phyloP scores from a whole-genome alignment of 2,329 filamentous ascomycete genomes.

The Paraconiothyrium sp. region DNA sequence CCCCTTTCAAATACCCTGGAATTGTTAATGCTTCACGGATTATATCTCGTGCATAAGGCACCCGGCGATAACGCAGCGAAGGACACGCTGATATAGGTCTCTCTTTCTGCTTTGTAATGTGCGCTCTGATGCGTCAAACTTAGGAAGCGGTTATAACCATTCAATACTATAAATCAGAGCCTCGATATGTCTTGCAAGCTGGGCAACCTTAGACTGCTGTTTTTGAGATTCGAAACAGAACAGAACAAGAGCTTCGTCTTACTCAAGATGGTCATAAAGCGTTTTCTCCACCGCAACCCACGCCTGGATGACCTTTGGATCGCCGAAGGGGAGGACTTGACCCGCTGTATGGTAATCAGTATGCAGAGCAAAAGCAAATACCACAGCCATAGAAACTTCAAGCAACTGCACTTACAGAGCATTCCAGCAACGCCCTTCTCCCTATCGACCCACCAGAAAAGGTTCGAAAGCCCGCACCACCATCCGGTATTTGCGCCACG shows the following conservation, averaged over 20 bases:
- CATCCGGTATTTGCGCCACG: conserved; percentile 61
- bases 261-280: conserved; percentile 47
- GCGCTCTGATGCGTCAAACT: too few relatives aligned
- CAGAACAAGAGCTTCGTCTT: background rate
- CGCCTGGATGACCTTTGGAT: conserved; percentile 42
- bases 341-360: conserved; percentile 25
- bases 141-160: too few relatives aligned
- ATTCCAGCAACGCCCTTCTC: conserved; percentile 64
- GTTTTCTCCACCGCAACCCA: conserved; percentile 49
- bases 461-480: conserved; percentile 70
- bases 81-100: too few relatives aligned
- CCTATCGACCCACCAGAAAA: conserved; percentile 71
- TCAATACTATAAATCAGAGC: too few relatives aligned
- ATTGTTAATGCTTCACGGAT: too few relatives aligned
- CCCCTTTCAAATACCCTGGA: too few relatives aligned
- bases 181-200: too few relatives aligned
- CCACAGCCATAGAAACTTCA: background rate
- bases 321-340: conserved; percentile 49
- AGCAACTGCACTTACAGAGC: background rate
- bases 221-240: too few relatives aligned
- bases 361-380: background rate
- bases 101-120: too few relatives aligned
- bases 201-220: too few relatives aligned
- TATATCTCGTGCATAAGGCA: too few relatives aligned
- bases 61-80: too few relatives aligned